These are phyloP conservation scores for Dothideomycetes sp. DNA, from an alignment of 2,329 filamentous ascomycete species.

Conservation along the genomic window DNA sequence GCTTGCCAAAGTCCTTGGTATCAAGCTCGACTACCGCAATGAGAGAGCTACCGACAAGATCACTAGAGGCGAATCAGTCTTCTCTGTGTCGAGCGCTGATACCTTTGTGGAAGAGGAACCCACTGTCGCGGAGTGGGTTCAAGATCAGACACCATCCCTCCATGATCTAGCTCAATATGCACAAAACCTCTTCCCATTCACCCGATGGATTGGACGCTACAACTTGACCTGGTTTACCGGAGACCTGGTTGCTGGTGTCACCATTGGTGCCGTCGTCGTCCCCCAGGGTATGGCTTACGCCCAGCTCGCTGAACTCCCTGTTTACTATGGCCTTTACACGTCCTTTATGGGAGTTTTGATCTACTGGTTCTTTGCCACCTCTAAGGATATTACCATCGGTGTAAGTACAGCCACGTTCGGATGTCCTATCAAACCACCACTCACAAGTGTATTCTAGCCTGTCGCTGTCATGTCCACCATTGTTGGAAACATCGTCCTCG, in stretches of 20 bases:
- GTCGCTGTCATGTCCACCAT: constrained; percentile 93
- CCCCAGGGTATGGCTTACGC: constrained; percentile 97
- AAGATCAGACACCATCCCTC: constrained; percentile 49
- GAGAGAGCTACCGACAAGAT: constrained; percentile 49
- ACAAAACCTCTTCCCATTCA: constrained; percentile 70
- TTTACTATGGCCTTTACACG: constrained; percentile 81
- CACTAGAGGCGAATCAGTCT: constrained; percentile 66
- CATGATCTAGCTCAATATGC: constrained; percentile 49
- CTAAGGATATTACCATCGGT: constrained; percentile 96
- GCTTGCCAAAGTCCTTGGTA: constrained; percentile 69
- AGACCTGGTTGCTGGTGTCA: constrained; percentile 78
- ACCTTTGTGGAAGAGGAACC: constrained; percentile 78
- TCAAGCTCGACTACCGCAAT: constrained; percentile 65
- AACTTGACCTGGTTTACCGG: constrained; percentile 82
- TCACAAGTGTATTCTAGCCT: constrained; percentile 41
- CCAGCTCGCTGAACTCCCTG: constrained; percentile 63
- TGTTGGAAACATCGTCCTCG: constrained; percentile 53
- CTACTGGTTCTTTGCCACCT: constrained; percentile 98
- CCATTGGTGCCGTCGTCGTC: constrained; percentile 72
- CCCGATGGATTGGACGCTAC: constrained; percentile 80
- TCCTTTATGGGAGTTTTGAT: constrained; percentile 92
- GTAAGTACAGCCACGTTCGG: constrained; percentile 37
- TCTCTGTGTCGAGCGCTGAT: constrained; percentile 62
- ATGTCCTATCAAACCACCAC: not conserved
- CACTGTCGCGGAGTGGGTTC: constrained; percentile 60